phyloP scores from a whole-genome alignment of 352 stramenopile species.

The Phytopythium aichiense region DNA sequence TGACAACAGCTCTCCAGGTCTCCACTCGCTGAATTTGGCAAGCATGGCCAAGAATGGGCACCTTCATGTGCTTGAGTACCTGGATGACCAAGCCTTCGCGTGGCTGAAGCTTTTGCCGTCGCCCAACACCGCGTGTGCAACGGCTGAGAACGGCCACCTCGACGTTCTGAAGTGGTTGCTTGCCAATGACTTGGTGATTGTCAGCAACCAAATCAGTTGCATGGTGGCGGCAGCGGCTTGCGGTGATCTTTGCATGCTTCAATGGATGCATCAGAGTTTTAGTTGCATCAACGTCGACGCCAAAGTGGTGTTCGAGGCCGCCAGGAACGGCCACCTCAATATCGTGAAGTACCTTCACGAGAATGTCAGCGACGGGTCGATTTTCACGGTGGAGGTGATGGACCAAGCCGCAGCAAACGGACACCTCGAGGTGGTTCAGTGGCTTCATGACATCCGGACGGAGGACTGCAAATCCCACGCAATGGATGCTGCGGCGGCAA shows the following conservation, averaged over 20 bases:
- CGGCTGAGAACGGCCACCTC: constrained; percentile 16
- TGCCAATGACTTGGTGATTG: background rate
- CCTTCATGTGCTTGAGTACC: background rate
- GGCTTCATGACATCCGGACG: constrained; percentile 50
- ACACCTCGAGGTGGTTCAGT: constrained; percentile 56
- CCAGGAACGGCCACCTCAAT: constrained; percentile 6
- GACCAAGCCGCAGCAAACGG: constrained; percentile 67
- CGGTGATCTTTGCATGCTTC: background rate
- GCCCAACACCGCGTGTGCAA: constrained; percentile 22
- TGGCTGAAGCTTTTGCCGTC: background rate
- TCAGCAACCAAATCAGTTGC: background rate
- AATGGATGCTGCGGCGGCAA: constrained; percentile 58
- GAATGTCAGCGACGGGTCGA: constrained; percentile 46
- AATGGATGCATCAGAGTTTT: background rate
- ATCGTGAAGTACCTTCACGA: constrained; percentile 27
- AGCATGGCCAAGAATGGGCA: background rate
- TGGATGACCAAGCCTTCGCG: background rate
- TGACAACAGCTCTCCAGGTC: background rate
- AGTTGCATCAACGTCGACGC: no score
- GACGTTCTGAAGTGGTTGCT: background rate
- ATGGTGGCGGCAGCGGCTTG: background rate
- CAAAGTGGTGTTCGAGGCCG: background rate
- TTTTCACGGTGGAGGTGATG: constrained; percentile 43
- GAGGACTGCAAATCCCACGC: constrained; percentile 64
- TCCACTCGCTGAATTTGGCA: background rate